phyloP scores from a whole-genome alignment of 208 protist species.

The Leishmania turanica region DNA sequence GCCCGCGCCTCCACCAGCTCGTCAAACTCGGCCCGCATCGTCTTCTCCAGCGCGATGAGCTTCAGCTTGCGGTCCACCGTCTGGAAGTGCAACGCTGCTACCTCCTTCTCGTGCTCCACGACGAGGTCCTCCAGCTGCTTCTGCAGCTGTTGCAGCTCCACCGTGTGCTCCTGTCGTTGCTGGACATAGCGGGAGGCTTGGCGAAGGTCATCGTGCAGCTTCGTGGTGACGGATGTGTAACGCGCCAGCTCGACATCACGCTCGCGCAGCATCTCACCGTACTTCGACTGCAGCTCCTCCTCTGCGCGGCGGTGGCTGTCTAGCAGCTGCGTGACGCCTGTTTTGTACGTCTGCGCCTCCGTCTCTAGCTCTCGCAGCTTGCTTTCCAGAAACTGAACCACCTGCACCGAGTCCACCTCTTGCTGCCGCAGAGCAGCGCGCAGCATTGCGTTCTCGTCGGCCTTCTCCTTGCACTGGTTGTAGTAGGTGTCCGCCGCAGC shows the following conservation, averaged over 20 bases:
- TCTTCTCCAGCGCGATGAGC: constrained; percentile 73
- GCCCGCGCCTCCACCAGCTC: constrained; percentile 56
- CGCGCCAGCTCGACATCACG: constrained; percentile 64
- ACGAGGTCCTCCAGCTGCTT: constrained; percentile 60
- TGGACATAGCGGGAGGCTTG: constrained; percentile 59
- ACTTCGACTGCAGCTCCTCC: constrained; percentile 40
- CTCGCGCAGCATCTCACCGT: constrained; percentile 58
- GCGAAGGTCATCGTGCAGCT: constrained; percentile 67
- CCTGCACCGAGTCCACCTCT: constrained; percentile 57
- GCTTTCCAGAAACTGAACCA: constrained; percentile 51
- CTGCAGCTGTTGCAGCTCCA: constrained; percentile 72
- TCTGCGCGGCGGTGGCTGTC: constrained; percentile 27
- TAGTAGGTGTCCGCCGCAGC: constrained; percentile 55
- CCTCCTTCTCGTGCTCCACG: constrained; percentile 59
- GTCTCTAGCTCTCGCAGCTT: constrained; percentile 44
- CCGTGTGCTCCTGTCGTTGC: constrained; percentile 60
- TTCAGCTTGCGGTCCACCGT: constrained; percentile 85
- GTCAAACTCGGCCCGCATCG: constrained; percentile 67
- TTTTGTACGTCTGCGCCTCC: constrained; percentile 35
- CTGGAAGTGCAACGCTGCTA: constrained; percentile 73
- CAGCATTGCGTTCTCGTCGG: constrained; percentile 56
- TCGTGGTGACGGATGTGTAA: constrained; percentile 46
- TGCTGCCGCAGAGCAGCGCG: constrained; percentile 51
- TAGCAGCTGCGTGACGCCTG: constrained; percentile 46
- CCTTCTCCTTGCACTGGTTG: constrained; percentile 34